phyloP scores from a whole-genome alignment of 306 rosid genomes.

The Lagenaria siceraria region DNA sequence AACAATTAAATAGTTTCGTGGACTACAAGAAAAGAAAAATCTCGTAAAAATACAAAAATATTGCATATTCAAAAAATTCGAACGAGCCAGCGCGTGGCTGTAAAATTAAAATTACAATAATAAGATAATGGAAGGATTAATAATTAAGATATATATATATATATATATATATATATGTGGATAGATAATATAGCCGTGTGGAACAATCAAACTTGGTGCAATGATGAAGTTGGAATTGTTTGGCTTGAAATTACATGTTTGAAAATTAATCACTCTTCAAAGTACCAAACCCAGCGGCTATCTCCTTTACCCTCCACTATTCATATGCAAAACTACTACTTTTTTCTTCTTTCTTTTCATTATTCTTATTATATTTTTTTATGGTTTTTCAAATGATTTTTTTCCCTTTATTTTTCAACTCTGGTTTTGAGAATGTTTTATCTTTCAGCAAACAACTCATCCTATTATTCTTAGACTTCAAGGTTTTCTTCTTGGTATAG shows the following conservation, averaged over 20 bases:
- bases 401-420: background rate
- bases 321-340: background rate
- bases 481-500: background rate
- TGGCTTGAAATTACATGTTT: slow-evolving; percentile 2
- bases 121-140: background rate
- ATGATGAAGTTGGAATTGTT: slow-evolving; percentile 1
- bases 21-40: too few species aligned
- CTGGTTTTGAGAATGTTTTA: background rate
- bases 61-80: too few species aligned
- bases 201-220: slow-evolving; percentile 2
- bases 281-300: slow-evolving; percentile 1
- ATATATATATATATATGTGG: background rate
- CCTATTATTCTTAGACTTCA: background rate
- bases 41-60: too few species aligned
- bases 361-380: background rate
- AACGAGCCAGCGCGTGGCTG: too few species aligned
- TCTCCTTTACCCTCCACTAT: background rate
- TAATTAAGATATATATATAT: too few species aligned
- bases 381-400: background rate
- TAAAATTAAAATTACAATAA: background rate
- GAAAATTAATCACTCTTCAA: background rate
- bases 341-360: background rate
- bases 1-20: too few species aligned
- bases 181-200: background rate
- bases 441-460: slow-evolving; percentile 1